Evolutionary conservation across 257 asterid species (phyloP), one percentile per base, ranked within the genome.

Genomic region (Salvia miltiorrhiza): DNA sequence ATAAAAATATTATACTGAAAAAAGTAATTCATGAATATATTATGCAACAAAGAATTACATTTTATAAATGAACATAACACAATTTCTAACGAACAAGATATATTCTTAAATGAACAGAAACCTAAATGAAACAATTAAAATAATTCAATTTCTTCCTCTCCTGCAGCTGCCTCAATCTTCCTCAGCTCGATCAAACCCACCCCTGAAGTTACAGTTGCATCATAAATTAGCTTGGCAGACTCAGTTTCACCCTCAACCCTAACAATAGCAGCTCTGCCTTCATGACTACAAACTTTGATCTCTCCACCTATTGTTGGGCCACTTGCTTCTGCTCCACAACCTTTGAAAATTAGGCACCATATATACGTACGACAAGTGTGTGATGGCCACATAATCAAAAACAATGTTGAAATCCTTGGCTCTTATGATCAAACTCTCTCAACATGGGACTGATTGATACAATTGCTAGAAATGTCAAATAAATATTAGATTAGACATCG

Each of bases 271-370:
- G n/a, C n/a, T n/a, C n/a, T n/a, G n/a, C 90, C 81, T 90, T 93
- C 72, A 80, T 83, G 19, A 93, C 99, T 43, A 93, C 95, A 32
- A 93, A 93, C 63, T 89, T 93, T 5, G 97, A 90, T 58, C 99
- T 50, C 87, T 93, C 97, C 0, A 97, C 99, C 84, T 90, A 97
- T 82, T 93, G 99, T 78, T 93, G 97, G 7, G 97, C 99, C 59
- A 88, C 99, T 83, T 93, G 99, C 81, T 93, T 93, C 91, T 93
- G 97, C 82, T 93, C 99, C 73, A 90, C 97, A 2, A 96, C 97
- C 73, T 71, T 90, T 0, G 97, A 90, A 78, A 93, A 90, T 73
- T 93, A 96, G 0, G 90, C 84, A 28, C 99, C 97, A 35, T n/a
- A n/a, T n/a, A n/a, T n/a, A n/a, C n/a, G n/a, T 93, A 93, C 0